Conservation (phyloP, 495 filamentous ascomycete species). For the Venustampulla echinocandica region DNA sequence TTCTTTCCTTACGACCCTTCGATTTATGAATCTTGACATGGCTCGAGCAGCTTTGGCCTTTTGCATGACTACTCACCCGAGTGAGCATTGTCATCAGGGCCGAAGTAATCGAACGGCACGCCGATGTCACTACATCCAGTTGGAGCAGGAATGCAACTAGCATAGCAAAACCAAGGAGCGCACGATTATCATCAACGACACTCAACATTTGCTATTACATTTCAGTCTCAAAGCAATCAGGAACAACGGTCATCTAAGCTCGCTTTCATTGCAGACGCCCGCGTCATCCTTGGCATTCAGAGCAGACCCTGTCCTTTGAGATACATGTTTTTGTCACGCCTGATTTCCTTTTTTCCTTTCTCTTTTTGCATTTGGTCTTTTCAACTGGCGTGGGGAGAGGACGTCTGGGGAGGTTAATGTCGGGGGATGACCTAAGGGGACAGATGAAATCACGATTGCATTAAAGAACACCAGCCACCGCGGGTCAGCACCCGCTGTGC, state of each 20-base stretch:
- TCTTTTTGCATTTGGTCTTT: constrained; percentile 15
- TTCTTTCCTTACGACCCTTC: constrained; percentile 19
- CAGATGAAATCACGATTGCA: not conserved
- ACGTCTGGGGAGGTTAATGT: constrained; percentile 20
- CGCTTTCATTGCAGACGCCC: constrained; percentile 9
- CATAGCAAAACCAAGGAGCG: constrained; percentile 9
- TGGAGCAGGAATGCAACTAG: constrained; percentile 15
- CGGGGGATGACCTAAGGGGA: not conserved
- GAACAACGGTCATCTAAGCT: constrained; percentile 23
- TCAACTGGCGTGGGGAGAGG: constrained; percentile 11
- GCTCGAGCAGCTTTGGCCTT: constrained; percentile 24
- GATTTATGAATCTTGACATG: constrained; percentile 21
- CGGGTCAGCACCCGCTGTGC: not conserved
- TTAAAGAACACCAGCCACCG: not conserved
- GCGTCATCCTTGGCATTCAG: constrained; percentile 17
- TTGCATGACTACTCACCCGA: constrained; percentile 16
- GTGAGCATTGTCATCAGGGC: constrained; percentile 16
- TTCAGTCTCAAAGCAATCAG: constrained; percentile 17
- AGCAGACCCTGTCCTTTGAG: constrained; percentile 20
- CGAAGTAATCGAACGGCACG: constrained; percentile 25
- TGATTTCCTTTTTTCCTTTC: constrained; percentile 14
- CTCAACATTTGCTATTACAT: constrained; percentile 15
- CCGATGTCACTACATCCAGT: constrained; percentile 23
- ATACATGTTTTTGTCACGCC: constrained; percentile 20
- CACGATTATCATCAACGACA: constrained; percentile 4